These are phyloP conservation scores for Eremothecium gossypii DNA, from an alignment of 1,139 yeast genomes.

Conservation along the genomic window DNA sequence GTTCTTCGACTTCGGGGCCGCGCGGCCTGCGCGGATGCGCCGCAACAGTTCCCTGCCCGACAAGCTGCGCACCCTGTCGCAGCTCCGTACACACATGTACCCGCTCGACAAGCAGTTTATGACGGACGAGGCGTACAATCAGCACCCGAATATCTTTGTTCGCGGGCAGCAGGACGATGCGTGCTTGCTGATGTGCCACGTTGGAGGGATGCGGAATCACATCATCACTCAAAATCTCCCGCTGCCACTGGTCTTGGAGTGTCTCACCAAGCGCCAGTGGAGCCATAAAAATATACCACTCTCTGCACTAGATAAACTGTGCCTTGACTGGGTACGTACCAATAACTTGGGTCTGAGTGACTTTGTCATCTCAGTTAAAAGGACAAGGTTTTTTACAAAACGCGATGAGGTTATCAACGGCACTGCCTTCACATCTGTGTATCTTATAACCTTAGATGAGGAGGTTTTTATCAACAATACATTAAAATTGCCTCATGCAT, in stretches of 20 bases:
- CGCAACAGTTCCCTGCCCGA: background rate
- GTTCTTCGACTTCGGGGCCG: too few relatives aligned
- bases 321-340: conserved; percentile 44
- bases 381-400: conserved; percentile 38
- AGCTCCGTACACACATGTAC: background rate
- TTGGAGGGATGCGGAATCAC: conserved; percentile 29
- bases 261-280: background rate
- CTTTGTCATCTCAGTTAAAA: conserved; percentile 36
- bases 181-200: conserved; percentile 25
- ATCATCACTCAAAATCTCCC: conserved; percentile 18
- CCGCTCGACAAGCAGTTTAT: background rate
- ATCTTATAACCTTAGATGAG: conserved; percentile 22
- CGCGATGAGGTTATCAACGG: conserved; percentile 16
- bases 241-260: conserved; percentile 1
- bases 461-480: conserved; percentile 12
- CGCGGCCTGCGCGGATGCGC: too few relatives aligned
- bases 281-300: background rate
- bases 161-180: conserved; percentile 7
- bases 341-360: conserved; percentile 37
- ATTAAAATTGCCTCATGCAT: conserved; percentile 25
- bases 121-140: conserved; percentile 10
- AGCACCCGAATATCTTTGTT: conserved; percentile 19
- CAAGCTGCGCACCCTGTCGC: background rate
- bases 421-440: conserved; percentile 6
- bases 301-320: conserved; percentile 38